Conservation (phyloP, 139 green algal species). For the Mychonastes homosphaera region DNA sequence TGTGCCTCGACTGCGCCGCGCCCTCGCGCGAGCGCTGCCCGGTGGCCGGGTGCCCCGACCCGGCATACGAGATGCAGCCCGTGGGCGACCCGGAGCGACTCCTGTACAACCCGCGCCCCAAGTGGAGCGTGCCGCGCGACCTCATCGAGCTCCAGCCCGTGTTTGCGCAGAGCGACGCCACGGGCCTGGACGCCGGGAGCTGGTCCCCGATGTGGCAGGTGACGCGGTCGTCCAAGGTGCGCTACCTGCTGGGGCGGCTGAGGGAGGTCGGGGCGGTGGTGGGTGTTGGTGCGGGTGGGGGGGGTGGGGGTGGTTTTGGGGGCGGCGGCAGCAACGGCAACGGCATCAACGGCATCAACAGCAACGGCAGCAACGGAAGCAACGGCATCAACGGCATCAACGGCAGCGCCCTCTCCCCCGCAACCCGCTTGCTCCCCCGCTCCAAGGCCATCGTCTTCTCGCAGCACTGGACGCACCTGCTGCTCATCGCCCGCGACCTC, state of each 20-base stretch:
- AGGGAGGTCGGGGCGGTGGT: conserved; percentile 28
- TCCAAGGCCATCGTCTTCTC: conserved; percentile 84
- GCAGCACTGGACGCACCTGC: conserved; percentile 64
- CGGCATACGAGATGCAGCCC: conserved; percentile 57
- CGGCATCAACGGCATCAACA: conserved; percentile 7
- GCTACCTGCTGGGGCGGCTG: conserved; percentile 60
- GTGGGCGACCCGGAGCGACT: conserved; percentile 52
- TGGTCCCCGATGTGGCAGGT: conserved; percentile 66
- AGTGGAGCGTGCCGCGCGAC: conserved; percentile 62
- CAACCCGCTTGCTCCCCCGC: too few relatives aligned
- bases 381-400: neutral
- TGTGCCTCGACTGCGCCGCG: conserved; percentile 69
- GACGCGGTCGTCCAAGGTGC: conserved; percentile 57
- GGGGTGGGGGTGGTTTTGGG: neutral
- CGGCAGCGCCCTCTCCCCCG: neutral
- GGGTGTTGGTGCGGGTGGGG: neutral
- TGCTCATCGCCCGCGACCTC: conserved; percentile 43
- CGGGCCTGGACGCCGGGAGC: conserved; percentile 34
- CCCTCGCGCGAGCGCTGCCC: conserved; percentile 23
- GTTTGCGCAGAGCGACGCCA: conserved; percentile 61
- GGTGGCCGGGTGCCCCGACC: conserved; percentile 31
- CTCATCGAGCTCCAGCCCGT: conserved; percentile 93
- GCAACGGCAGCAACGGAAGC: neutral
- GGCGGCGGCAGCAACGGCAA: neutral
- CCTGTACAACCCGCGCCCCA: conserved; percentile 49